Conservation (phyloP, 495 filamentous ascomycete species). For the Bathelium albidoporum region DNA sequence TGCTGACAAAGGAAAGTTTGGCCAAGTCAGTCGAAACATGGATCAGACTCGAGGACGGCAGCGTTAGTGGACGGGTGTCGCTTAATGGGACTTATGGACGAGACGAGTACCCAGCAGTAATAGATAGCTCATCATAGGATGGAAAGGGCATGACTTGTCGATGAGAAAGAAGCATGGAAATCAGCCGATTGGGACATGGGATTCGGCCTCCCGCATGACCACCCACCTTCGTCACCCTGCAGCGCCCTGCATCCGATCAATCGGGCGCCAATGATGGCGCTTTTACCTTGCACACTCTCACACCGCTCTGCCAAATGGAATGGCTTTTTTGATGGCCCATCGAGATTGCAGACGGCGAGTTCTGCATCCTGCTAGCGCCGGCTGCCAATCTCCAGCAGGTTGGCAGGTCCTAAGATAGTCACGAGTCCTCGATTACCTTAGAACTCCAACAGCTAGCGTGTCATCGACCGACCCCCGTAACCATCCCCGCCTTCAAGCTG, state of each 20-base stretch:
- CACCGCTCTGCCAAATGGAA: no score
- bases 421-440: background rate
- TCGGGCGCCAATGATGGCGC: background rate
- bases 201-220: background rate
- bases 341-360: background rate
- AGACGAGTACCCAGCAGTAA: conserved; percentile 42
- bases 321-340: no score
- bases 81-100: conserved; percentile 60
- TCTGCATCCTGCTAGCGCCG: background rate
- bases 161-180: background rate
- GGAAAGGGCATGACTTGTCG: no score
- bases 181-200: background rate
- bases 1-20: conserved; percentile 34
- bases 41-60: conserved; percentile 53
- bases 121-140: conserved; percentile 1
- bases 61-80: conserved; percentile 44
- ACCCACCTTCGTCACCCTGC: background rate
- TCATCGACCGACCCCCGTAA: background rate
- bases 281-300: background rate
- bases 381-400: background rate
- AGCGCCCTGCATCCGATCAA: background rate
- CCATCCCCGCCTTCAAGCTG: background rate
- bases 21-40: conserved; percentile 43
- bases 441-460: background rate
- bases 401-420: background rate